phyloP scores from a whole-genome alignment of 2,329 filamentous ascomycete species.

The Sclerotinia subarctica region DNA sequence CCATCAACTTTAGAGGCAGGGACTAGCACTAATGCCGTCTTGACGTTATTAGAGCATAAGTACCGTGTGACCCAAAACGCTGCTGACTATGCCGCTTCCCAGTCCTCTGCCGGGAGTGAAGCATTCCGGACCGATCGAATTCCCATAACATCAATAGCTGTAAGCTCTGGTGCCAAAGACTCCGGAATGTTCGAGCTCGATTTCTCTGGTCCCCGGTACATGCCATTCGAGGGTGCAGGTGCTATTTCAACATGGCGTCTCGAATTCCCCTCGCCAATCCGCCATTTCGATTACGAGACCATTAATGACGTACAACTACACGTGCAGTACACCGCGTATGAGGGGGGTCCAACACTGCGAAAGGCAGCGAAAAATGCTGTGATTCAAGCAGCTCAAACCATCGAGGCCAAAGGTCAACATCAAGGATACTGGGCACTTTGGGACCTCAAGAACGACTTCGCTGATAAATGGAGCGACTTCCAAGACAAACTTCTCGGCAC shows the following conservation, averaged over 20 bases:
- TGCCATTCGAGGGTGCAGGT: conserved; percentile 43
- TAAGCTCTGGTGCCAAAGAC: conserved; percentile 35
- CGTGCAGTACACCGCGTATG: conserved; percentile 2
- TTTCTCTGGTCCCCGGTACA: conserved; percentile 37
- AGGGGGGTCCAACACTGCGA: conserved; percentile 9
- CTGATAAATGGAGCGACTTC: background rate
- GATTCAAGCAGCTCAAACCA: background rate
- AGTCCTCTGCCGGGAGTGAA: background rate
- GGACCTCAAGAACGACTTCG: conserved; percentile 5
- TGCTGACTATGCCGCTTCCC: background rate
- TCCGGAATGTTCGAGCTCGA: conserved; percentile 40
- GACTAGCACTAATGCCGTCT: background rate
- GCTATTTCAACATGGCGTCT: conserved; percentile 39
- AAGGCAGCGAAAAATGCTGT: background rate
- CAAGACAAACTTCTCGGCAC: background rate
- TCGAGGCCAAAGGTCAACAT: background rate
- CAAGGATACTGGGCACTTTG: background rate
- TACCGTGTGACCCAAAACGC: conserved; percentile 6
- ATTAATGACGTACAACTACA: conserved; percentile 1
- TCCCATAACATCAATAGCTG: conserved; percentile 36
- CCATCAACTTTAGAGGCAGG: background rate
- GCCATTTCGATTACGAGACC: background rate
- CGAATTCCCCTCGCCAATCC: conserved; percentile 31
- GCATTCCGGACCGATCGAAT: conserved; percentile 23
- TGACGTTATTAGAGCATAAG: conserved; percentile 5